Conservation (phyloP, 768 basidiomycete species). For the Lactifluus hygrophoroides region DNA sequence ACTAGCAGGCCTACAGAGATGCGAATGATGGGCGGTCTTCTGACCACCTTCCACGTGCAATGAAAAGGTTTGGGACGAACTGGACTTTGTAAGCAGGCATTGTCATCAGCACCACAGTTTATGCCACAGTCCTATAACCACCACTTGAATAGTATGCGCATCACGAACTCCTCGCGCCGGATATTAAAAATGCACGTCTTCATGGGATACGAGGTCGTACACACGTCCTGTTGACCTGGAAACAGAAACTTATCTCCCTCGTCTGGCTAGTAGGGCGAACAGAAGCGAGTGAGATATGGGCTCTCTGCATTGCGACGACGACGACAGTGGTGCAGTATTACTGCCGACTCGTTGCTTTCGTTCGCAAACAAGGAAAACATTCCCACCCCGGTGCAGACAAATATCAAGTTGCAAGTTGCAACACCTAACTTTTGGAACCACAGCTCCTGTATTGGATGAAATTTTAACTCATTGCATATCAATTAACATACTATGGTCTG, state of each 20-base stretch:
- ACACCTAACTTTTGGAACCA: too few species aligned
- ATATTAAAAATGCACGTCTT: too few species aligned
- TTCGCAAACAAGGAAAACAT: not conserved
- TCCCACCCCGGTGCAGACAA: not conserved
- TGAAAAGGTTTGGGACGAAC: not conserved
- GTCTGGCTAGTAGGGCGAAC: too few species aligned
- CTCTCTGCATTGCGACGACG: not conserved
- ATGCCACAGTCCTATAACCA: not conserved
- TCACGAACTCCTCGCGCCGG: too few species aligned
- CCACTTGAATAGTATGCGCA: not conserved
- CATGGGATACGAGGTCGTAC: too few species aligned
- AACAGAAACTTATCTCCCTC: too few species aligned
- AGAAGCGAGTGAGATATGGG: too few species aligned
- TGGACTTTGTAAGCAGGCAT: not conserved
- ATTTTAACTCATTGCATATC: too few species aligned
- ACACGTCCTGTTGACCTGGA: too few species aligned
- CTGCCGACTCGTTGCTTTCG: not conserved
- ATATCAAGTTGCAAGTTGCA: not conserved
- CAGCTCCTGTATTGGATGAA: not conserved
- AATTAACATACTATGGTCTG: too few species aligned
- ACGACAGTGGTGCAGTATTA: not conserved
- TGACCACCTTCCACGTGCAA: not conserved
- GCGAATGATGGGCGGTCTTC: not conserved
- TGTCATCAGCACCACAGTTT: not conserved
- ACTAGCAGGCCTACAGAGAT: too few species aligned